Evolutionary conservation across 371 early-diverging fungal genomes (phyloP), one percentile per base, ranked within the genome.

Genomic region (Caulochytrium protostelioides): DNA sequence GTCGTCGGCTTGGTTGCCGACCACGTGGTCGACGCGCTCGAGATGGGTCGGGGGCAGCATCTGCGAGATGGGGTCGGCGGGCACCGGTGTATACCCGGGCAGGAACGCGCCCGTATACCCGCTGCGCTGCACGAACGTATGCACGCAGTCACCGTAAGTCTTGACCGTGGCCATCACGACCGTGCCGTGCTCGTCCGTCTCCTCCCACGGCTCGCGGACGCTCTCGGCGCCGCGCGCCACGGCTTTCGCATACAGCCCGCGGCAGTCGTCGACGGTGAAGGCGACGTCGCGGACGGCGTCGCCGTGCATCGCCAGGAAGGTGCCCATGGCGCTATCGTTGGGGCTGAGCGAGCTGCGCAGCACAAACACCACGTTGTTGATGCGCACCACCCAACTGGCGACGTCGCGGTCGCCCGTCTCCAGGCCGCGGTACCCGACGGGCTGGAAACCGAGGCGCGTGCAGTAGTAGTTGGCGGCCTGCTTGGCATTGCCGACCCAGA

Each of bases 231-330:
- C 91, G 37, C 79, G 68, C 37, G 59, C 70, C 14, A 90, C 68
- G n/a, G 90, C 90, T 44, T 72, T 62, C 43, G 60, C 36, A 53
- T 72, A 91, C 45, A 83, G 71, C 35, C 68, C 63, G 32, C 72
- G 64, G 39, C 69, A 76, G 44, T 91, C 73, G 44, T 80, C 84
- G 21, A 90, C 92, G 22, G 75, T 67, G 48, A 91, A 91, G 13
- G 87, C 86, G 27, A 94, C 77, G 60, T 94, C 55, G 37, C 79
- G 78, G 46, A 87, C 91, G 46, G 79, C 85, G 46, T 94, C 94
- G 56, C 91, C 94, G 60, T 87, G 89, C 22, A 44, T 42, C 50
- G 73, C 72, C 39, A 76, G 60, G 43, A 80, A 77, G 30, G 62
- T 70, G 22, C 72, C 60, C 60, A 83, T 73, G 15, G 59, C 65